phyloP scores from a whole-genome alignment of 108 stramenopile species.

The Parietichytrium sp. region DNA sequence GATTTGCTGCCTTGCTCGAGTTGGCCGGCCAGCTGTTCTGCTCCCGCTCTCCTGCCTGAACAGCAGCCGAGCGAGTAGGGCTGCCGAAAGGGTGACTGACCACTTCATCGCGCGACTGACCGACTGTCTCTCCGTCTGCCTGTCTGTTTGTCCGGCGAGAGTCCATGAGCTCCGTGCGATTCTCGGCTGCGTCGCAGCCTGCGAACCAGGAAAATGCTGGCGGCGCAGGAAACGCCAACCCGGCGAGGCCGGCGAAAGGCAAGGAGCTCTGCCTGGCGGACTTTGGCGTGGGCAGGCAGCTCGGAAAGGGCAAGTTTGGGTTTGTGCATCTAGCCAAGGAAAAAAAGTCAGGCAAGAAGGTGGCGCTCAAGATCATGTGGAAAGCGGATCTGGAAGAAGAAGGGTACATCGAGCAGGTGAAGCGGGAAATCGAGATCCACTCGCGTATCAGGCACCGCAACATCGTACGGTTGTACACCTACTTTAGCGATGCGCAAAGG shows the following conservation, averaged over 20 bases:
- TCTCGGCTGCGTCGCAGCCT: too few relatives aligned
- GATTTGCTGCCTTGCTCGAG: too few relatives aligned
- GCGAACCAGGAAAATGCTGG: neutral
- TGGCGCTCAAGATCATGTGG: constrained; percentile 63
- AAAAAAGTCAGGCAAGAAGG: constrained; percentile 24
- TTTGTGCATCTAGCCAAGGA: constrained; percentile 57
- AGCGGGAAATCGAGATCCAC: constrained; percentile 59
- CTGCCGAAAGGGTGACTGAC: too few relatives aligned
- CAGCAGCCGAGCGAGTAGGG: too few relatives aligned
- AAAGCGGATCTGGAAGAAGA: constrained; percentile 42
- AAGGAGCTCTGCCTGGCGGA: constrained; percentile 45
- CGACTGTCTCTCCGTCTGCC: too few relatives aligned
- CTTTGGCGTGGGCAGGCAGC: constrained; percentile 45
- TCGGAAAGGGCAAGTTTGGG: constrained; percentile 61
- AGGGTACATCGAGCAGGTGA: constrained; percentile 16
- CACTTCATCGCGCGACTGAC: too few relatives aligned
- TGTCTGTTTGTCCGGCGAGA: too few relatives aligned
- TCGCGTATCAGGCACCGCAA: constrained; percentile 50
- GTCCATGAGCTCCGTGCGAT: too few relatives aligned
- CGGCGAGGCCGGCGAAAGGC: neutral
- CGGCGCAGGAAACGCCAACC: neutral
- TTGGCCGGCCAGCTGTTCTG: too few relatives aligned
- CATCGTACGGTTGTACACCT: constrained; percentile 51
- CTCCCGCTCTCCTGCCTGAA: too few relatives aligned
- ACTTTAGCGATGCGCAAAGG: constrained; percentile 60